These are phyloP conservation scores for Biscogniauxia mediterranea DNA, from an alignment of 2,329 filamentous ascomycete genomes.

Conservation along the genomic window DNA sequence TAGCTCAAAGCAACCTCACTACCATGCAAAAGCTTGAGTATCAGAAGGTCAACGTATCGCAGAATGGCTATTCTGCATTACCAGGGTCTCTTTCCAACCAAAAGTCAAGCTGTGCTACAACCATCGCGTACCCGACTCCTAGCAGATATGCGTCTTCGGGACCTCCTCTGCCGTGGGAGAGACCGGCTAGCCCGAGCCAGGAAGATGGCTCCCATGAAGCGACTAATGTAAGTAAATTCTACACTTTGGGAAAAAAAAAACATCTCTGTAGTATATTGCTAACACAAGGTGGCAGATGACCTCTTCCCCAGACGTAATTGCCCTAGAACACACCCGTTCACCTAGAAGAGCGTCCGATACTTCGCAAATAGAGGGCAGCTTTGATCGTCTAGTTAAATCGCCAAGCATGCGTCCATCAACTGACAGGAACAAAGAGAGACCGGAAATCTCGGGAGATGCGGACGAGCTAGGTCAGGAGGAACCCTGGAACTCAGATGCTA, in stretches of 20 bases:
- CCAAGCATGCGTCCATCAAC: constrained; percentile 5
- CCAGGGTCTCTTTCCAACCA: constrained; percentile 20
- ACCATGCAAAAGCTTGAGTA: constrained; percentile 35
- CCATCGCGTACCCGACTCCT: constrained; percentile 33
- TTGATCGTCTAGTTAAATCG: constrained; percentile 2
- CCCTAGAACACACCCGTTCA: constrained; percentile 11
- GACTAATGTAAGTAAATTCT: constrained; percentile 23
- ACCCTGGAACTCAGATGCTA: constrained; percentile 12
- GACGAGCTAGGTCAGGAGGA: constrained; percentile 30
- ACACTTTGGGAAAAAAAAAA: neutral
- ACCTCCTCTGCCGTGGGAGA: constrained; percentile 30
- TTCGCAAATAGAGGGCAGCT: constrained; percentile 2
- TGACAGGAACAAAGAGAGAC: constrained; percentile 22
- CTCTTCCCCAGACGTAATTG: constrained; percentile 30
- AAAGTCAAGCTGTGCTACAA: constrained; percentile 32
- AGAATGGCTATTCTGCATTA: constrained; percentile 17
- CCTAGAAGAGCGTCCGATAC: constrained; percentile 4
- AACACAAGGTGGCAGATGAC: constrained; percentile 21
- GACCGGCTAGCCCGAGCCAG: constrained; percentile 8
- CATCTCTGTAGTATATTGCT: constrained; percentile 3
- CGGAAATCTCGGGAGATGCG: constrained; percentile 19
- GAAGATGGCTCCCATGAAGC: constrained; percentile 12
- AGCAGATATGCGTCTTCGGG: constrained; percentile 32
- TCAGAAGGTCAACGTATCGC: constrained; percentile 25
- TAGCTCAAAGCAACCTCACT: constrained; percentile 32